Base-by-base conservation (phyloP, 352 stramenopile species). In the Globisporangium cylindrosporum region DNA sequence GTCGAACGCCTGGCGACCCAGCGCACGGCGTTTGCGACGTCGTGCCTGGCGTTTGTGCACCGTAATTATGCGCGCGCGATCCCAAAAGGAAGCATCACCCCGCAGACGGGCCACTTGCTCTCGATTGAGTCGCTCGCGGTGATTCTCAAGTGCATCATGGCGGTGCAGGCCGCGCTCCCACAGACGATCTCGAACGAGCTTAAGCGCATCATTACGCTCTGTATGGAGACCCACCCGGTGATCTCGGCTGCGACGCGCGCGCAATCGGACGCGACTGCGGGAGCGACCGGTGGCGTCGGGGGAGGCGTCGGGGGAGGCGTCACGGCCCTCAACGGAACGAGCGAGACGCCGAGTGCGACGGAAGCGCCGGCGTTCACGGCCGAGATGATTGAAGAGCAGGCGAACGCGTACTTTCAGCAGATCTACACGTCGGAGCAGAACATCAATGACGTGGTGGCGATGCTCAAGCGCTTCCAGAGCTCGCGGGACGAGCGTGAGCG, bases 391-490 rank as follows among this genome's bases (percentile, higher is more conserved):
- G 97, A 99, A 84, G 96, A 99, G 77, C 93, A 98, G 73, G 97
- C 97, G 22, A 99, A 99, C 75, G 91, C 91, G 9, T 99, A 99
- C 77, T 99, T 99, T 79, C 97, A 99, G 79, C 97, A 99, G 75
- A 99, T 99, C 65, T 99, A 99, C 81, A 98, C 94, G 15, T 98
- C 90, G 9, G 96, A 99, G 76, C 94, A 99, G 76, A 98, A 97
- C 69, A 99, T 99, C 69, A 97, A 97, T 34, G 97, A 99, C 68
- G 95, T 99, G 12, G 96, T 99, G 34, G 93, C 97, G 68, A 99
- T 99, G 95, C 86, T 99, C 38, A 98, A 99, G 77, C 89, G 90
- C n/a, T 99, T 99, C 86, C 98, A 99, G 82, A 88, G 84, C 25
- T 99, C 95, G 15, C 91, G 91, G 9, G 97, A 99, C 67, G 87